These are phyloP conservation scores for Hypocrella siamensis DNA, from an alignment of 2,329 filamentous ascomycete species.

Conservation along the genomic window DNA sequence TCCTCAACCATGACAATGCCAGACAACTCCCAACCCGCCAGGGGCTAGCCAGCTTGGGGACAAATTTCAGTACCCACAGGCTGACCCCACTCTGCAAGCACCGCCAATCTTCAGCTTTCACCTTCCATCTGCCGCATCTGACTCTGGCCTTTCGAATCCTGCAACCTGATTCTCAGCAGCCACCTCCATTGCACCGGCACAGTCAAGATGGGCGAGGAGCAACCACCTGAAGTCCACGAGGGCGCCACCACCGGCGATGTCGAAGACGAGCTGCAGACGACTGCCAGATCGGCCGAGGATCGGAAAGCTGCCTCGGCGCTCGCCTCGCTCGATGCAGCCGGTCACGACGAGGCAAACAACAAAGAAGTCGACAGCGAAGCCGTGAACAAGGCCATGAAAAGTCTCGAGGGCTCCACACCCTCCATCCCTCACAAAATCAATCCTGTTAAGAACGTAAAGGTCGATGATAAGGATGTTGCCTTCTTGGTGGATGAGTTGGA, in stretches of 20 bases:
- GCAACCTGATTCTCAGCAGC: no score
- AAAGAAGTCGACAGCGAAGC: conserved; percentile 54
- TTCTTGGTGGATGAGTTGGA: conserved; percentile 61
- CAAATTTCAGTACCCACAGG: no score
- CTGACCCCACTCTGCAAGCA: no score
- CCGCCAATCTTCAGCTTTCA: no score
- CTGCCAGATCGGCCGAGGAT: conserved; percentile 55
- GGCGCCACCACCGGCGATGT: conserved; percentile 43
- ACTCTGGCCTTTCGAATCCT: no score
- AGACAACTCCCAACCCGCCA: no score
- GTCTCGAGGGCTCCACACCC: conserved; percentile 26
- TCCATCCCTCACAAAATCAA: conserved; percentile 12
- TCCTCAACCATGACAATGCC: no score
- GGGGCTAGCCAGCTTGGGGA: no score
- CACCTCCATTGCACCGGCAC: no score
- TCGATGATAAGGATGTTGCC: conserved; percentile 55
- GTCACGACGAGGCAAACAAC: conserved; percentile 27
- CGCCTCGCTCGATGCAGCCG: conserved; percentile 43
- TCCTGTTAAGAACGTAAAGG: conserved; percentile 49
- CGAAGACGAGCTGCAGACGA: conserved; percentile 35
- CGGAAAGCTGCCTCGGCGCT: conserved; percentile 63
- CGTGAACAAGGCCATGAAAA: conserved; percentile 56
- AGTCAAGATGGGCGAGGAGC: no score
- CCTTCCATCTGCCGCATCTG: no score
- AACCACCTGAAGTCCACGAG: conserved; percentile 41